A percentile compares a stretch with the other conserved stretches of the same genome.
phyloP scores from a whole-genome alignment of 257 asterid species.

The Fraxinus americana region DNA sequence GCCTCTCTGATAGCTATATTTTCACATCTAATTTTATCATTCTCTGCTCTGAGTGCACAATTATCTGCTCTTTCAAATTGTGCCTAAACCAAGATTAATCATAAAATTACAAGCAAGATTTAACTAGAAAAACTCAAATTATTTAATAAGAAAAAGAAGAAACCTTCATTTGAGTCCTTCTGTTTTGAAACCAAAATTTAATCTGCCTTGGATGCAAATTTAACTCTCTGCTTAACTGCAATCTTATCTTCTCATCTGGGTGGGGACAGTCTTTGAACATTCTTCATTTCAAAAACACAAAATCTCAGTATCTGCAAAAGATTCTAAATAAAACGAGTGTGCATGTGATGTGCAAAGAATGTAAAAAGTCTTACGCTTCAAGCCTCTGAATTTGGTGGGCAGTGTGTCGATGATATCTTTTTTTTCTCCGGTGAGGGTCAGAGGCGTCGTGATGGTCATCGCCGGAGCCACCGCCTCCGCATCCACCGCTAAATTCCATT shows the following conservation, averaged over 20 bases:
- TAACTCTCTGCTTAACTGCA: constrained; percentile 53
- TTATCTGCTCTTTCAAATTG: constrained; percentile 87
- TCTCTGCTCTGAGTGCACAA: constrained; percentile 70
- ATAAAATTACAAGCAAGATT: constrained; percentile 23
- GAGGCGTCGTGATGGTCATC: constrained; percentile 56
- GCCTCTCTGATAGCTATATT: constrained; percentile 90
- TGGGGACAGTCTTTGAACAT: constrained; percentile 52
- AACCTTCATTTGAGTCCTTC: constrained; percentile 98
- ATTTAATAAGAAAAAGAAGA: background rate
- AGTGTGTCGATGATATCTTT: constrained; percentile 92
- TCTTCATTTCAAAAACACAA: constrained; percentile 22
- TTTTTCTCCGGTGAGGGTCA: constrained; percentile 63
- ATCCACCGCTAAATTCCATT: constrained; percentile 68
- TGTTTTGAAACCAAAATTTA: constrained; percentile 94
- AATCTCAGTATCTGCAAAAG: constrained; percentile 17
- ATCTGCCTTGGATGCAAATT: constrained; percentile 55
- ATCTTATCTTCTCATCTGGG: constrained; percentile 58
- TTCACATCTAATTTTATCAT: constrained; percentile 82
- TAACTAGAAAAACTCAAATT: background rate
- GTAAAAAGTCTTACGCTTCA: constrained; percentile 58
- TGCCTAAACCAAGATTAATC: constrained; percentile 46
- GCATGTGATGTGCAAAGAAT: constrained; percentile 31
- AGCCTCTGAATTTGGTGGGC: constrained; percentile 91
- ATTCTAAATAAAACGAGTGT: background rate
- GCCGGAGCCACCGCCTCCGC: constrained; percentile 53